These are phyloP conservation scores for Lithospermum erythrorhizon DNA, from an alignment of 257 asterid species.

Conservation along the genomic window DNA sequence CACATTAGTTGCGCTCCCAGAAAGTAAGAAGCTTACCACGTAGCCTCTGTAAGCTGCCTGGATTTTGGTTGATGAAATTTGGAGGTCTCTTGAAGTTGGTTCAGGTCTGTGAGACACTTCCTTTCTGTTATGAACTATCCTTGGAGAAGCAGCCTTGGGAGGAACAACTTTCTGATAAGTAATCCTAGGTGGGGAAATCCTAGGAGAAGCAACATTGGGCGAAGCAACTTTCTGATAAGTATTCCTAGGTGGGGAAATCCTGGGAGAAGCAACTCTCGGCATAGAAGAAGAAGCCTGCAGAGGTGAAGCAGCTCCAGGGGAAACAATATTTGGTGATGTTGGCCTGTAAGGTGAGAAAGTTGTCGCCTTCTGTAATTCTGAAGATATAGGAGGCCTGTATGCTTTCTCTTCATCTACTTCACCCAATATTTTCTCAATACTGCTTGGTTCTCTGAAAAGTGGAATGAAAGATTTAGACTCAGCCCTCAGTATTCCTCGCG, in stretches of 20 bases:
- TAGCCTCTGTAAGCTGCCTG: conserved; percentile 88
- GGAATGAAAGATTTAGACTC: conserved; percentile 70
- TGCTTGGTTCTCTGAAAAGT: conserved; percentile 79
- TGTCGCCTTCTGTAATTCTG: conserved; percentile 36
- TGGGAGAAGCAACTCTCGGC: conserved; percentile 29
- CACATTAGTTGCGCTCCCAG: not conserved
- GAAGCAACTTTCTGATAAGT: conserved; percentile 16
- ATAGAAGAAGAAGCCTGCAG: conserved; percentile 34
- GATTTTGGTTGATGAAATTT: conserved; percentile 57
- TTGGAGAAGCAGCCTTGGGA: conserved; percentile 25
- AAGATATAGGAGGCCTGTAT: conserved; percentile 36
- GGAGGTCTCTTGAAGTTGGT: conserved; percentile 45
- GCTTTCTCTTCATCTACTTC: conserved; percentile 66
- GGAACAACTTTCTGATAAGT: conserved; percentile 21
- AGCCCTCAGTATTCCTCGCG: conserved; percentile 44
- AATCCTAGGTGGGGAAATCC: conserved; percentile 18
- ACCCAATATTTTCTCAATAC: conserved; percentile 87
- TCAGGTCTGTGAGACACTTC: conserved; percentile 53
- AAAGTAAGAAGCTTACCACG: conserved; percentile 39
- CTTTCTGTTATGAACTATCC: conserved; percentile 27
- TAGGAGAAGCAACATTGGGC: conserved; percentile 28
- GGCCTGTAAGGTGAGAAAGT: conserved; percentile 31
- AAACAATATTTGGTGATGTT: conserved; percentile 31
- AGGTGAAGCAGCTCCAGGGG: conserved; percentile 40
- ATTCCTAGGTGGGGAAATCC: conserved; percentile 23